phyloP scores from a whole-genome alignment of 2,329 filamentous ascomycete species.

The Aspergillus vadensis region DNA sequence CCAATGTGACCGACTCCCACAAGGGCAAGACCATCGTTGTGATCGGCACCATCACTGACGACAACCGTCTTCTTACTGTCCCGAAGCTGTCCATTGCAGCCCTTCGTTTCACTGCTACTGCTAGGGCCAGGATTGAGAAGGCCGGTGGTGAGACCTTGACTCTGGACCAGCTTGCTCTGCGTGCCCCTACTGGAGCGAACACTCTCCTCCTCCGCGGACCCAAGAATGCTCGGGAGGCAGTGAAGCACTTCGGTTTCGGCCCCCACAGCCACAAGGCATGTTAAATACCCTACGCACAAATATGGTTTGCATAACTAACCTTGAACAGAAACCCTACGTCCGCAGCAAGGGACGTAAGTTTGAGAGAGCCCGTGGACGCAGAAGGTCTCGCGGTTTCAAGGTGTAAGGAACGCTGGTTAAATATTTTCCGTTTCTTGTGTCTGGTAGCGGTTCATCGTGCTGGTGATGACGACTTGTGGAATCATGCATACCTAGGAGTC shows the following conservation, averaged over 20 bases:
- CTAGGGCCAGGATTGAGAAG: slow-evolving; percentile 87
- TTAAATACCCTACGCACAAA: background rate
- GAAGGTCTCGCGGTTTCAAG: slow-evolving; percentile 99
- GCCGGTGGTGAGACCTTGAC: slow-evolving; percentile 95
- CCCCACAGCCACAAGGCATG: slow-evolving; percentile 95
- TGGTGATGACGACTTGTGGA: background rate
- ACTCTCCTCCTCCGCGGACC: slow-evolving; percentile 95
- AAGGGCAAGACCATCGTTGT: slow-evolving; percentile 82
- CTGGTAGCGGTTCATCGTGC: background rate
- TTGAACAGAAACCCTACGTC: slow-evolving; percentile 84
- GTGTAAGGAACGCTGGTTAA: slow-evolving; percentile 66
- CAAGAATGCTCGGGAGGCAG: slow-evolving; percentile 96
- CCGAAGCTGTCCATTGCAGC: slow-evolving; percentile 94
- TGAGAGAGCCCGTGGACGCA: slow-evolving; percentile 97
- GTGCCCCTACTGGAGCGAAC: slow-evolving; percentile 94
- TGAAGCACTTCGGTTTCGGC: slow-evolving; percentile 99
- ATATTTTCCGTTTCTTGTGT: background rate
- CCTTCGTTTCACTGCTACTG: slow-evolving; percentile 94
- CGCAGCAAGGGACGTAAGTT: slow-evolving; percentile 99
- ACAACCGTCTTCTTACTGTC: slow-evolving; percentile 87
- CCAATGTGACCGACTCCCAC: slow-evolving; percentile 62
- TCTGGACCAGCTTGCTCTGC: slow-evolving; percentile 94
- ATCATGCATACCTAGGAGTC: background rate
- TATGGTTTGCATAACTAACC: slow-evolving; percentile 18
- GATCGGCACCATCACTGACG: slow-evolving; percentile 94